Conservation (phyloP, 83 land plant species). For the Picea engelmannii region DNA sequence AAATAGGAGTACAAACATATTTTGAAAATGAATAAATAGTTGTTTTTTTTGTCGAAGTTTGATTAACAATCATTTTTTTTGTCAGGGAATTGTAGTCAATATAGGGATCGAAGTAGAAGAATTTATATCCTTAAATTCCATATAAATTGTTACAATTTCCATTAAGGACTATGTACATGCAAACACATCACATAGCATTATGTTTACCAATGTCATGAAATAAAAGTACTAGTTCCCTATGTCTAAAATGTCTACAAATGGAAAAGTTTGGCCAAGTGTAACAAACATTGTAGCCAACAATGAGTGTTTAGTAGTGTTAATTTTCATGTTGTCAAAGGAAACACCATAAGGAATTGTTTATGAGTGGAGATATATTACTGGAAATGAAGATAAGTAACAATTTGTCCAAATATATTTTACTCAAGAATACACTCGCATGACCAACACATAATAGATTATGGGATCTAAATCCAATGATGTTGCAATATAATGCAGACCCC, state of each 20-base stretch:
- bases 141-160: conserved; percentile 86
- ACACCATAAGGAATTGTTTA: conserved; percentile 84
- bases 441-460: neutral
- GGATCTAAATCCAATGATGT: conserved; percentile 66
- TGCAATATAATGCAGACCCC: conserved; percentile 15
- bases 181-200: conserved; percentile 55
- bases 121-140: conserved; percentile 79
- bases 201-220: conserved; percentile 62
- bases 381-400: conserved; percentile 68
- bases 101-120: conserved; percentile 80
- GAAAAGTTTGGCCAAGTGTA: conserved; percentile 81
- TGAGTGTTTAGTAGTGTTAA: conserved; percentile 69
- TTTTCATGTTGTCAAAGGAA: conserved; percentile 74
- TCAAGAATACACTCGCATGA: neutral
- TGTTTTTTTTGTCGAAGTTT: neutral
- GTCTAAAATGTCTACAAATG: conserved; percentile 70
- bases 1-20: neutral
- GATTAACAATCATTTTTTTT: conserved; percentile 7
- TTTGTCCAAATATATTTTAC: neutral
- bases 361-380: conserved; percentile 78
- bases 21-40: neutral
- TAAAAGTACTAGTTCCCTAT: conserved; percentile 80
- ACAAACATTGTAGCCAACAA: conserved; percentile 62
- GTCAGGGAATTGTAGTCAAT: conserved; percentile 79
- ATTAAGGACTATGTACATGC: conserved; percentile 94